Base-by-base conservation (phyloP, 176 grass and related monocot genomes). In the Bothriochloa decipiens region DNA sequence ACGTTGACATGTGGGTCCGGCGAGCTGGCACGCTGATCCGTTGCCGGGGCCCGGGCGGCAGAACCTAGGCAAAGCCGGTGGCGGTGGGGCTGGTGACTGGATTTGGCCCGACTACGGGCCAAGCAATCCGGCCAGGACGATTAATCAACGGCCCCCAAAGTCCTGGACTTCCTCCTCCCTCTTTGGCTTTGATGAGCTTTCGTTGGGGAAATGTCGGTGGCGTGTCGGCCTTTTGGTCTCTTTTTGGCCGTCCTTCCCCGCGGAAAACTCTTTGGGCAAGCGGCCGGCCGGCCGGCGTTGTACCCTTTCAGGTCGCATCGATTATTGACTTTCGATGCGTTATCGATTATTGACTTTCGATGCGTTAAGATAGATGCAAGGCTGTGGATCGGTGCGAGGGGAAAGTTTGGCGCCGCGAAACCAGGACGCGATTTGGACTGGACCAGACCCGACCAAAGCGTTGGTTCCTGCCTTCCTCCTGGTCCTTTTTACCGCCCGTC, bases 211-310 rank as follows among this genome's bases (percentile, higher is more conserved):
- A 90, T 75, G 88, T 83, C 88, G 80, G 84, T 90, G 88, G 60
- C 88, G 3, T 90, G 88, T 87, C 79, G 80, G 84, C 80, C 88
- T 79, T 87, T 77, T 55, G 53, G 7, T 66, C 36, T 83, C 66
- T 74, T 90, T 89, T 53, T 53, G 60, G 75, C 82, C 68, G 81
- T 60, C 81, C 81, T 45, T 11, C 10, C 23, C 11, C 8, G 65
- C 42, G 13, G n/a, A 27, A 14, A 65, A 37, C 55, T 36, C 55
- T 66, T 20, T 50, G 72, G 72, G 35, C 73, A 66, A 36, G 6
- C 29, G 29, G 41, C 45, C 28, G 16, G 12, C 16, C 43, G 43
- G 45, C 45, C 46, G 47, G 22, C 22, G 64, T 53, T 41, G 29
- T 65, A 47, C 71, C 3, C 7, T 3, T n/a, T 17, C 72, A 15